Conservation (phyloP, 2,329 filamentous ascomycete genomes). For the Exophiala viscosa region DNA sequence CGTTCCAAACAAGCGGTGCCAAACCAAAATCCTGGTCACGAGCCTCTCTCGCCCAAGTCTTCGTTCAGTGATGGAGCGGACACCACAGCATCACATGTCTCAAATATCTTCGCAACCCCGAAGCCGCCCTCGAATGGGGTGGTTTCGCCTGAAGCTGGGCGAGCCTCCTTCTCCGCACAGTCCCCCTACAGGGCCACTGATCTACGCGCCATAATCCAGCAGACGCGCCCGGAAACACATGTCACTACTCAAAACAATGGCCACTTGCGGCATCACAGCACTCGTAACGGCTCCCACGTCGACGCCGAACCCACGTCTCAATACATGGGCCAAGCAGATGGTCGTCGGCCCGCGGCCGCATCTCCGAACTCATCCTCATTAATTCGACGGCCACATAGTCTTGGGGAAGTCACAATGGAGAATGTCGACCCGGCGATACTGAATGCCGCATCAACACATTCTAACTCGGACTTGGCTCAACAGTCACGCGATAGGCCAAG, state of each 20-base stretch:
- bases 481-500: slow-evolving; percentile 50
- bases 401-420: slow-evolving; percentile 29
- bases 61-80: slow-evolving; percentile 11
- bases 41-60: slow-evolving; percentile 21
- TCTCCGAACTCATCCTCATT: slow-evolving; percentile 5
- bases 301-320: slow-evolving; percentile 2
- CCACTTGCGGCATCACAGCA: not conserved
- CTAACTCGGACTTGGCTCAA: slow-evolving; percentile 19
- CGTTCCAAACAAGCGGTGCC: slow-evolving; percentile 34
- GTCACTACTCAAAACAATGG: slow-evolving; percentile 18
- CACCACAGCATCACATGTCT: slow-evolving; percentile 11
- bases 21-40: slow-evolving; percentile 22
- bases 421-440: slow-evolving; percentile 28
- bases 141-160: slow-evolving; percentile 4
- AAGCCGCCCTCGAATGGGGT: slow-evolving; percentile 4
- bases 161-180: slow-evolving; percentile 13
- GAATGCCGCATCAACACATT: slow-evolving; percentile 20
- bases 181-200: slow-evolving; percentile 8
- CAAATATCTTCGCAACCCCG: slow-evolving; percentile 15
- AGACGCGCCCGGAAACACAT: slow-evolving; percentile 1
- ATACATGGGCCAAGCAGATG: not conserved
- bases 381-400: slow-evolving; percentile 25
- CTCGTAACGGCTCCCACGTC: not conserved
- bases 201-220: slow-evolving; percentile 11
- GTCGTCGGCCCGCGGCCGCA: slow-evolving; percentile 16